A percentile compares a stretch with the other conserved stretches of the same genome.
phyloP scores from a whole-genome alignment of 2,329 filamentous ascomycete species.

The Trichophyton equinum region DNA sequence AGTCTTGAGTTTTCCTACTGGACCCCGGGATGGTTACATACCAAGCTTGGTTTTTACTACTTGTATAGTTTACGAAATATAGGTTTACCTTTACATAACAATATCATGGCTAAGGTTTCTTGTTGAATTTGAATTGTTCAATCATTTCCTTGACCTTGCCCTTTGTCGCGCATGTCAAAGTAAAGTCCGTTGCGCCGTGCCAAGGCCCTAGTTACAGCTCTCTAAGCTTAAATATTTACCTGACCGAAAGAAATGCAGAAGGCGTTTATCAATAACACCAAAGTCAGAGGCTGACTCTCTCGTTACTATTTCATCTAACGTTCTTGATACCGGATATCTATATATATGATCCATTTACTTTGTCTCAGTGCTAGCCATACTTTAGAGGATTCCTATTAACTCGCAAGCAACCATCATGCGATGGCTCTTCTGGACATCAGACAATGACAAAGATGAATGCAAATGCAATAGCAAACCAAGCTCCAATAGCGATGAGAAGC shows the following conservation, averaged over 20 bases:
- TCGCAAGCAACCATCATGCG: slow-evolving; percentile 26
- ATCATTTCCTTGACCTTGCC: not conserved
- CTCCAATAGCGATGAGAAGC: not conserved
- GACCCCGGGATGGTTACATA: not conserved
- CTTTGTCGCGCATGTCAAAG: not conserved
- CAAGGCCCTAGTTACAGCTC: not conserved
- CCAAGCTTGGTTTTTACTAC: not conserved
- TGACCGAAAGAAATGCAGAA: not conserved
- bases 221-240: not conserved
- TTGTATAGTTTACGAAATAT: not conserved
- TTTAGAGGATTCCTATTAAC: not conserved
- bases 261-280: not conserved
- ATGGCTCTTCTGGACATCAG: slow-evolving; percentile 38
- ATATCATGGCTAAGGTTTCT: not conserved
- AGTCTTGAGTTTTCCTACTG: not conserved
- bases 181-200: not conserved
- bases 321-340: not conserved
- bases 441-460: not conserved
- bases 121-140: not conserved
- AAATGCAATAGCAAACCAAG: not conserved
- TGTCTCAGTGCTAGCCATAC: not conserved
- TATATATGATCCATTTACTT: not conserved
- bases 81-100: not conserved
- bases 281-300: not conserved
- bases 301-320: not conserved